Evolutionary conservation across 176 grass and related monocot genomes (phyloP).

Genomic region (Avena insularis): DNA sequence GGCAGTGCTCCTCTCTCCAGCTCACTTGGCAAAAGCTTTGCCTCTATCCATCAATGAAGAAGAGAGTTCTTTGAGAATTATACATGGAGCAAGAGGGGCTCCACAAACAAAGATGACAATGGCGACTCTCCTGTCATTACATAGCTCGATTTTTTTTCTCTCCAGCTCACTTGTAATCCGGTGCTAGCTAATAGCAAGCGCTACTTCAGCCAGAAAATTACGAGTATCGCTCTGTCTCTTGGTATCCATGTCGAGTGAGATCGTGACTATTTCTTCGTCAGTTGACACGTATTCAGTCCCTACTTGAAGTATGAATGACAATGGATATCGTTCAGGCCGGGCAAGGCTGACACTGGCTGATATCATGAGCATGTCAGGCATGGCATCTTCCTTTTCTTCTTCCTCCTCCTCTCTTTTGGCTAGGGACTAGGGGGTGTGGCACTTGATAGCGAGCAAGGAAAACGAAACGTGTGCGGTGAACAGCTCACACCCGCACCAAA

Average conservation of each 20-base stretch:
- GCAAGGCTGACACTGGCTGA: conserved; percentile 27
- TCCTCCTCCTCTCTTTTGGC: neutral
- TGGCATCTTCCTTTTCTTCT: neutral
- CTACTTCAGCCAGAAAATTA: neutral
- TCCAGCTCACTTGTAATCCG: too few relatives aligned
- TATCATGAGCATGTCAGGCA: conserved; percentile 35
- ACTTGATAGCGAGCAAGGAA: conserved; percentile 17
- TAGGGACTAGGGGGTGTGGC: neutral
- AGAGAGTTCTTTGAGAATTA: too few relatives aligned
- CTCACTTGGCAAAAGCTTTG: too few relatives aligned
- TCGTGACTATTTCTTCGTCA: neutral
- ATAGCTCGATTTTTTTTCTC: too few relatives aligned
- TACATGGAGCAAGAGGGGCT: too few relatives aligned
- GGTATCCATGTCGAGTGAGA: neutral
- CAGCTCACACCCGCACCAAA: conserved; percentile 43
- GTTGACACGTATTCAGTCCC: neutral
- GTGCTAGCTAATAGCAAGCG: too few relatives aligned
- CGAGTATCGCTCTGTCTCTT: neutral
- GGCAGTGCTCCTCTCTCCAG: too few relatives aligned
- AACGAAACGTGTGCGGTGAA: conserved; percentile 12
- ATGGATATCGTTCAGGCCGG: neutral
- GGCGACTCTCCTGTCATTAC: too few relatives aligned
- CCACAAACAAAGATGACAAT: too few relatives aligned
- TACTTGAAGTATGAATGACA: neutral
- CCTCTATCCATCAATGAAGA: too few relatives aligned